Conservation (phyloP, 371 early-diverging fungal species). For the Mortierella sp. region DNA sequence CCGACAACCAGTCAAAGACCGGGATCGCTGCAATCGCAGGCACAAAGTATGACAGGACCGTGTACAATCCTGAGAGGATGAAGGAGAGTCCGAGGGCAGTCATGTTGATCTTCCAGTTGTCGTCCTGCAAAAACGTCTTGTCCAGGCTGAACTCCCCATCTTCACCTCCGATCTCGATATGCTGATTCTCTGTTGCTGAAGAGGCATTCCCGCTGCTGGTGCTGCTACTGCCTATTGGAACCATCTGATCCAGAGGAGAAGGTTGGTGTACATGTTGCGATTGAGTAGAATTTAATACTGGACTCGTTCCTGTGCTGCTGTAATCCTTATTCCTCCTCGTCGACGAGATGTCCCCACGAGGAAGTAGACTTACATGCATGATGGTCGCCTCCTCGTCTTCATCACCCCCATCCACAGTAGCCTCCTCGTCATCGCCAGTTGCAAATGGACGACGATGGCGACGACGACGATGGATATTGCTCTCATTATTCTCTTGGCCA, state of each 20-base stretch:
- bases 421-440: background rate
- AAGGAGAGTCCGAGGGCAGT: slow-evolving; percentile 67
- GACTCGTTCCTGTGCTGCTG: slow-evolving; percentile 16
- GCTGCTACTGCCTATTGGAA: slow-evolving; percentile 7
- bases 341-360: background rate
- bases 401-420: background rate
- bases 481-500: background rate
- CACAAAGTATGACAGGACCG: slow-evolving; percentile 72
- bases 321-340: slow-evolving; percentile 15
- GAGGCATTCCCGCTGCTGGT: background rate
- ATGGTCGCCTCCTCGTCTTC: slow-evolving; percentile 9
- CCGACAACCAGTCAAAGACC: slow-evolving; percentile 71
- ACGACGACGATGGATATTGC: slow-evolving; percentile 5
- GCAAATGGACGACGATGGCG: background rate
- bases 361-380: slow-evolving; percentile 12
- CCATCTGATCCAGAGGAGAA: slow-evolving; percentile 24
- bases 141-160: slow-evolving; percentile 45
- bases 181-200: background rate
- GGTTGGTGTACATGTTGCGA: slow-evolving; percentile 14
- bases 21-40: slow-evolving; percentile 72
- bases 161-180: slow-evolving; percentile 39
- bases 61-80: slow-evolving; percentile 69
- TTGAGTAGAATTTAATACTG: slow-evolving; percentile 1
- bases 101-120: slow-evolving; percentile 72
- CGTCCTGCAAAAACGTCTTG: slow-evolving; percentile 56